A percentile compares a stretch with the other conserved stretches of the same genome.
Conservation (phyloP, 768 basidiomycete species). For the Serendipita indica region DNA sequence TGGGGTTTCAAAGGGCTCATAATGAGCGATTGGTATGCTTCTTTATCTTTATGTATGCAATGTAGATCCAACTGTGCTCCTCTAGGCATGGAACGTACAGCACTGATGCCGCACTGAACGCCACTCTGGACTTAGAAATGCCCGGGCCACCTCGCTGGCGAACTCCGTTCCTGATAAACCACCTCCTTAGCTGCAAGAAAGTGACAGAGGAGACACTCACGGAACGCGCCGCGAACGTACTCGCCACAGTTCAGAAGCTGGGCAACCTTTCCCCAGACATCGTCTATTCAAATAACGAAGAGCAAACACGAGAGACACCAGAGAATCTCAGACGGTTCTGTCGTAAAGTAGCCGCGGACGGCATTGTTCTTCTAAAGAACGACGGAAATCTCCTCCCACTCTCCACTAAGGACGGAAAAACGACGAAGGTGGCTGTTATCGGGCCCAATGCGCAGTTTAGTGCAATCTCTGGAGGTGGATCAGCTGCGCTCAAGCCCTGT, state of each 20-base stretch:
- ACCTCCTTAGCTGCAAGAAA: constrained; percentile 42
- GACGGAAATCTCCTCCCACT: constrained; percentile 40
- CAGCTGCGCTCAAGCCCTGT: constrained; percentile 46
- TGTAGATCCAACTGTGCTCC: no score
- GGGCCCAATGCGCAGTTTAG: constrained; percentile 53
- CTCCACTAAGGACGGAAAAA: constrained; percentile 17
- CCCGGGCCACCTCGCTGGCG: constrained; percentile 66
- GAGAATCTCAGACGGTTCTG: constrained; percentile 41
- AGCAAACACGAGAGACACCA: constrained; percentile 37
- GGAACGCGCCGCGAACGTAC: constrained; percentile 16
- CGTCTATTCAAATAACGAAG: constrained; percentile 8
- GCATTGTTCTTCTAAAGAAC: constrained; percentile 58
- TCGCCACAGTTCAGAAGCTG: constrained; percentile 11
- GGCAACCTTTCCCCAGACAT: constrained; percentile 8
- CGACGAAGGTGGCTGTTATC: constrained; percentile 44
- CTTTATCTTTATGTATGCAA: not conserved
- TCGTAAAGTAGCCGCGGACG: constrained; percentile 41
- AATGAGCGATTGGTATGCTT: constrained; percentile 66
- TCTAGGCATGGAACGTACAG: constrained; percentile 58
- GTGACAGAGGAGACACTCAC: constrained; percentile 17
- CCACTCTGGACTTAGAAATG: constrained; percentile 73
- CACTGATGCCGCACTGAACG: constrained; percentile 47
- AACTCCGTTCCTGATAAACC: constrained; percentile 47
- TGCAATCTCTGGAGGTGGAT: constrained; percentile 62
- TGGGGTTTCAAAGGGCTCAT: constrained; percentile 61